These are phyloP conservation scores for Quercus phellos DNA, from an alignment of 331 rosid genomes.

Conservation along the genomic window DNA sequence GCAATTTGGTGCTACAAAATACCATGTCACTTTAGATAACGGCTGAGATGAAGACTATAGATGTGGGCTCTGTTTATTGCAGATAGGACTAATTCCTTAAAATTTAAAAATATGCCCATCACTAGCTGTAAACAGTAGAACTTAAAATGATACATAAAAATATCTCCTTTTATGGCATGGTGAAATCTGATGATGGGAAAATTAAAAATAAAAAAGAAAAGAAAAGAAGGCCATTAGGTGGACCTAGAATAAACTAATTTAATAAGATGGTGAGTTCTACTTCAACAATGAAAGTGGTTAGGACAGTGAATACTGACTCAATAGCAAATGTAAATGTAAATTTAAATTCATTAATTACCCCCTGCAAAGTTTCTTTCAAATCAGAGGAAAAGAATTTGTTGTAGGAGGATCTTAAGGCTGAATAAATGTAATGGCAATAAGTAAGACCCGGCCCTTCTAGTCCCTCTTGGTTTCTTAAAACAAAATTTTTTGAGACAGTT, in stretches of 20 bases:
- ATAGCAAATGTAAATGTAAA: not conserved
- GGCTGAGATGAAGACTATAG: no score
- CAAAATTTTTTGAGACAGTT: not conserved
- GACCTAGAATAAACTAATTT: not conserved
- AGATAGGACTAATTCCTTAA: no score
- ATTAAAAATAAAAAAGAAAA: not conserved
- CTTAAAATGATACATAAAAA: no score
- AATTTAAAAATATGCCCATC: no score
- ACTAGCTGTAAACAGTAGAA: no score
- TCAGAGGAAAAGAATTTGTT: not conserved
- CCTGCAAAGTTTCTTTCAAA: not conserved
- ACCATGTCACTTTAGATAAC: no score
- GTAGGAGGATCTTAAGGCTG: not conserved
- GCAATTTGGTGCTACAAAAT: no score
- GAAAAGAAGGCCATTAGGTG: not conserved
- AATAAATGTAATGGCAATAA: not conserved
- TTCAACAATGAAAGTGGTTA: not conserved
- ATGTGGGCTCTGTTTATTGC: no score
- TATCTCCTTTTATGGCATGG: no score
- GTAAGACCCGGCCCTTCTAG: not conserved
- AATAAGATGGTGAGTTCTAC: not conserved
- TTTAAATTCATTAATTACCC: not conserved
- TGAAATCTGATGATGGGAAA: not conserved
- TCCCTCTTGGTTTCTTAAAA: not conserved
- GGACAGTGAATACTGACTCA: not conserved